Base-by-base conservation (phyloP, 257 asterid species). In the Nicotiana tabacum region DNA sequence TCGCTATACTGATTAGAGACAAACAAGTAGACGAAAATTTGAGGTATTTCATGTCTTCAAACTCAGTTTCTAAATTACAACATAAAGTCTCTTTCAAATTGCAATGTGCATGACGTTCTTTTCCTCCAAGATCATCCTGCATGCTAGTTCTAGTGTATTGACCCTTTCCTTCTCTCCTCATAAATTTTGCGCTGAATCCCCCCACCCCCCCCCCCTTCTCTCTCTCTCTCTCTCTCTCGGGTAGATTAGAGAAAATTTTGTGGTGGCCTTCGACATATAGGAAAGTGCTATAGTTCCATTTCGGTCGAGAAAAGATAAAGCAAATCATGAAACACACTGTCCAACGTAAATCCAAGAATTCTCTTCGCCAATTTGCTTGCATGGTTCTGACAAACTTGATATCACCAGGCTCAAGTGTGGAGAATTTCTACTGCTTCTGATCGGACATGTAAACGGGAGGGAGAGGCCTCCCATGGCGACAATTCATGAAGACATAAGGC, bases 381-480 rank as follows among this genome's bases (percentile, higher is more conserved):
- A 61, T 13, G 1, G 17, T 61, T 79, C 39, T 79, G 60, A 77
- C 67, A 68, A 57, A 16, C 18, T 65, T 74, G 35, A 32, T 84
- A 51, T 83, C 18, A 80, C 56, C 90, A 96, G 99, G 93, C 89
- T 94, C 85, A 96, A 96, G 86, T 93, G 99, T 51, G 98, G 98
- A 66, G 98, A 96, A 81, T 96, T 94, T 87, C 85, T 96, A 81
- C 85, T 92, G 90, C 98, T 96, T 84, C 95, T 94, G 60, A 93
- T 92, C 81, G 98, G 99, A 55, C 98, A 93, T 84, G 89, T 94
- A 82, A 90, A 94, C 55, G 97, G 98, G 78, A 90, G 95, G 88
- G 93, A 93, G 82, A 88, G 86, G 68, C 84, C 97, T 77, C 98
- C 98, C 81, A 93, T 93, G 99, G 92, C 91, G 87, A 88, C 92